Conservation (phyloP, 1,284 basidiomycete genomes). For the Trametes hirsuta region DNA sequence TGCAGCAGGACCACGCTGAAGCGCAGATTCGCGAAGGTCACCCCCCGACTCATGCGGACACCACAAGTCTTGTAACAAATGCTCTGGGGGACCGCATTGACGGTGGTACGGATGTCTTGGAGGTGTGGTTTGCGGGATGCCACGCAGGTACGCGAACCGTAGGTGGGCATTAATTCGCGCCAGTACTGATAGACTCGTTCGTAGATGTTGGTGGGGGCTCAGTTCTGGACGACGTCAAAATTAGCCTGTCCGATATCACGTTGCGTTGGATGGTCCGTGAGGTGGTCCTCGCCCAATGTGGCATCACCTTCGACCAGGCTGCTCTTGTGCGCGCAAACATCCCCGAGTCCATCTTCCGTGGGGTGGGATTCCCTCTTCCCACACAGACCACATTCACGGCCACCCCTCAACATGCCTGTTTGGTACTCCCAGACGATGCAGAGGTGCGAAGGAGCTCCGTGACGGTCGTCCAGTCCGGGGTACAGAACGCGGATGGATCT, state of each 20-base stretch:
- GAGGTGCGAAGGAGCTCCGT: too few relatives aligned
- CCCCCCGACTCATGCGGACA: neutral
- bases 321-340: slow-evolving; percentile 42
- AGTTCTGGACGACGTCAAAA: slow-evolving; percentile 44
- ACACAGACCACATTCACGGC: neutral
- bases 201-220: slow-evolving; percentile 73
- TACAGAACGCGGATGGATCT: neutral
- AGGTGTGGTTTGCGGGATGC: slow-evolving; percentile 40
- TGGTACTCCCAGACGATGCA: neutral
- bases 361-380: slow-evolving; percentile 20
- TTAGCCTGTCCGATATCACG: slow-evolving; percentile 60
- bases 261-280: slow-evolving; percentile 77
- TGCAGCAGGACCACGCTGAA: neutral
- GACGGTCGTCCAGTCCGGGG: too few relatives aligned
- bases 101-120: slow-evolving; percentile 33
- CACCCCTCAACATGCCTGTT: neutral
- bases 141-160: slow-evolving; percentile 29
- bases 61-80: neutral
- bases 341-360: slow-evolving; percentile 29
- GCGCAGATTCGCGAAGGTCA: neutral
- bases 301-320: slow-evolving; percentile 52
- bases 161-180: neutral
- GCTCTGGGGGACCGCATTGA: slow-evolving; percentile 12
- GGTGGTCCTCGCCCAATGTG: slow-evolving; percentile 48
- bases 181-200: neutral